Base-by-base conservation (phyloP, 2,329 filamentous ascomycete genomes). In the Teratosphaeria destructans region DNA sequence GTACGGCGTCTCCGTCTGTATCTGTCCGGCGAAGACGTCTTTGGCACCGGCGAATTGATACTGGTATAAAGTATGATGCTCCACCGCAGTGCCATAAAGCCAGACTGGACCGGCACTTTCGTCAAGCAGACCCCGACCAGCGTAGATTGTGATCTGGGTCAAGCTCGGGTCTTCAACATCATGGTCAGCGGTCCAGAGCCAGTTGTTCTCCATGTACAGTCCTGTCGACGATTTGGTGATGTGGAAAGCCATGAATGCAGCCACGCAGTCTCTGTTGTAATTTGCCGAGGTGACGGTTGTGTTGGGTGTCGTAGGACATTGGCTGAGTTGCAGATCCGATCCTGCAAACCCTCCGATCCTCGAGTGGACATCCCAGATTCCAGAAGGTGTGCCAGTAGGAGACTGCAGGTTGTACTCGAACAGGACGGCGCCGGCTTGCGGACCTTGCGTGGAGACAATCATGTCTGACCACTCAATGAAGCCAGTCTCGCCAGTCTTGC, bases 1-100 rank as follows among this genome's bases (percentile, higher is more conserved):
- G 79, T 85, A 84, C 12, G 92, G 88, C 3, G 90, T 95, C 77
- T 96, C 93, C 4, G 89, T 90, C 77, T 96, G 92, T 69, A 95
- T 90, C 58, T 68, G 78, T 11, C 84, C 87, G 81, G 95, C 87
- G 78, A 87, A 95, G 65, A 95, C 81, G 71, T 90, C 88, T 68
- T 84, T 79, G 3, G 91, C 89, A 64, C 86, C 85, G 70, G 81
- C 78, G 70, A 96, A 79, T 76, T 95, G 89, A 78, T 95, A 96
- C 78, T 96, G 90, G 74, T 85, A 85, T 5, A 82, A 73, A 56
- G 78, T 76, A 70, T 79, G 78, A 69, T 85, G 83, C 69, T 85
- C 83, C 1, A 81, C 79, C 1, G 79, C 75, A 0, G 90, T 95
- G 10, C 84, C 91, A 76, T 87, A 91, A 67, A 78, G 69, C 76